Evolutionary conservation across 2,329 filamentous ascomycete genomes (phyloP), one percentile per base, ranked within the genome.

Genomic region (Ophiostoma novo-ulmi): DNA sequence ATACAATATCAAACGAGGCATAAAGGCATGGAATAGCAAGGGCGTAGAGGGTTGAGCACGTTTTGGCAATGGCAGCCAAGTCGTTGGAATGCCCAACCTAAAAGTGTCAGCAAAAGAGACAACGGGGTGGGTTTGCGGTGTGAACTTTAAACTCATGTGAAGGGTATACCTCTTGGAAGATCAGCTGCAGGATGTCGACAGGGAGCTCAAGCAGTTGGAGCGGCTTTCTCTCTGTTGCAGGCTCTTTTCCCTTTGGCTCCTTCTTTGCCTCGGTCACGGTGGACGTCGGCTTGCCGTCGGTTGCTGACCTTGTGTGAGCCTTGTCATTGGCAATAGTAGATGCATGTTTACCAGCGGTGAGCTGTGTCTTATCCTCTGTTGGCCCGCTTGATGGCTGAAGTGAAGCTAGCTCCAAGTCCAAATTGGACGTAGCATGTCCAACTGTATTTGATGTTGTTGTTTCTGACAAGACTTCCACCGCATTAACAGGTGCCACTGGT

Each of bases 1-100:
- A 95, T 61, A 94, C 90, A 74, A 95, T 95, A 77, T 95, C 92
- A 79, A 95, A 95, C 72, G 91, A 87, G 22, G 90, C 91, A 80
- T 95, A 95, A 74, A 95, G 93, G 75, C 89, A 88, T 22, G 92
- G 91, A 35, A 92, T 88, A 0, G 91, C 87, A 70, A 95, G 85
- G 63, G 85, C 84, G 80, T 95, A 91, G 14, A 96, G 85, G 38
- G 89, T 88, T 17, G 91, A 93, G 80, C 93, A 91, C 63, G 91
- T 91, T 72, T 93, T 83, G 17, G 91, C 91, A 58, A 95, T 84
- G 17, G 91, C 88, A 0, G 90, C 92, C 72, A 95, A 83, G 78
- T 95, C 92, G 78, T 93, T 94, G 5, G 91, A 93, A 77, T 93
- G 89, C 4, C 89, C 91, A 70, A 94, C 85, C 91, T 93, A 76